These are phyloP conservation scores for Claviceps sp. DNA, from an alignment of 2,329 filamentous ascomycete genomes.

Conservation along the genomic window DNA sequence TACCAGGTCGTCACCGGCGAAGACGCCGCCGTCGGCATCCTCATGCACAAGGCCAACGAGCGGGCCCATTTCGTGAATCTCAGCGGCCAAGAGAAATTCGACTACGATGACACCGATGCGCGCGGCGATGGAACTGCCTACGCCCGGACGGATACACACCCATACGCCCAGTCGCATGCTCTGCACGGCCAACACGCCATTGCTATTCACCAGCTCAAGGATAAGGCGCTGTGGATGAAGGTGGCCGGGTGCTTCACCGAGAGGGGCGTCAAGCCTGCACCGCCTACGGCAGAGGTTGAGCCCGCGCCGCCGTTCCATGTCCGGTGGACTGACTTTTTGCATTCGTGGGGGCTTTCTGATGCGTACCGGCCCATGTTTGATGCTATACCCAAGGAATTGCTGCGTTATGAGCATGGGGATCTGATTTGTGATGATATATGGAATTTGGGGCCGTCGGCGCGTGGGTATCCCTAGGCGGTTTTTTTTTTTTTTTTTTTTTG, in stretches of 20 bases:
- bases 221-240: constrained; percentile 13
- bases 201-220: constrained; percentile 17
- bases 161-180: constrained; percentile 13
- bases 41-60: constrained; percentile 15
- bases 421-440: constrained; percentile 16
- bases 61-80: constrained; percentile 16
- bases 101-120: constrained; percentile 16
- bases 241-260: constrained; percentile 18
- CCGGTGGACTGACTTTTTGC: constrained; percentile 14
- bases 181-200: constrained; percentile 11
- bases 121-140: constrained; percentile 16
- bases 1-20: constrained; percentile 16
- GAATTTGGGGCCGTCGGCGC: constrained; percentile 11
- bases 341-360: constrained; percentile 9
- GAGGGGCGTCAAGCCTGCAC: constrained; percentile 12
- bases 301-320: constrained; percentile 7
- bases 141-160: constrained; percentile 14
- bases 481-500: no score
- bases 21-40: constrained; percentile 16
- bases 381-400: constrained; percentile 12
- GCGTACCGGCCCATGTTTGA: constrained; percentile 11
- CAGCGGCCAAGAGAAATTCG: constrained; percentile 17
- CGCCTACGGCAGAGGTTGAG: constrained; percentile 2
- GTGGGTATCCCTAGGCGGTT: neutral
- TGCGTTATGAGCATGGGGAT: constrained; percentile 8